Conservation (phyloP, 352 stramenopile genomes). For the Pythium vanterpoolii region DNA sequence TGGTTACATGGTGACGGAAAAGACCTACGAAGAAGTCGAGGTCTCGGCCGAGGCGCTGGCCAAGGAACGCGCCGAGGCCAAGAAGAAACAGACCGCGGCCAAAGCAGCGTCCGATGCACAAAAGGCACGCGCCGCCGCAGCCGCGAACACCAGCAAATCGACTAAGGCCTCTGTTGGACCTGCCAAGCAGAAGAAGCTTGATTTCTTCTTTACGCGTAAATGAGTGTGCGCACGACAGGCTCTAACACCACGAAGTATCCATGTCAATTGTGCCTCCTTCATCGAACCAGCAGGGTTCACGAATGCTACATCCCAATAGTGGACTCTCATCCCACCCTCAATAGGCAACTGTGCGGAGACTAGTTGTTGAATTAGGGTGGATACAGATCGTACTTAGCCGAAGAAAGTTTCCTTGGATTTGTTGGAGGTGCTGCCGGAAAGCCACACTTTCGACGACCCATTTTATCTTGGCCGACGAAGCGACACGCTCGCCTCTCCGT, state of each 20-base stretch:
- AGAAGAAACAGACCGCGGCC: constrained; percentile 47
- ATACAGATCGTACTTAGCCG: constrained; percentile 21
- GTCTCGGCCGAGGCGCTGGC: constrained; percentile 54
- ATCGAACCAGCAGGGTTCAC: no score
- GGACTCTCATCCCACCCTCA: neutral
- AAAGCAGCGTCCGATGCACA: constrained; percentile 40
- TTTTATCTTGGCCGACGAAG: constrained; percentile 10
- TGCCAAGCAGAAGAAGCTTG: constrained; percentile 65
- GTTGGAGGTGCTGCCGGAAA: no score
- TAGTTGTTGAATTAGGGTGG: constrained; percentile 12
- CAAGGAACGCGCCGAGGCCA: constrained; percentile 39
- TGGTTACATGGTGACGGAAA: constrained; percentile 86
- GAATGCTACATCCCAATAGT: constrained; percentile 18
- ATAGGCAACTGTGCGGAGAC: neutral
- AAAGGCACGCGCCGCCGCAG: constrained; percentile 25
- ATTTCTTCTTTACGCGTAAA: constrained; percentile 58
- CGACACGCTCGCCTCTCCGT: constrained; percentile 5
- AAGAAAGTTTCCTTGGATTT: constrained; percentile 30
- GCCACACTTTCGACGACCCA: no score
- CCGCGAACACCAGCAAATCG: constrained; percentile 4
- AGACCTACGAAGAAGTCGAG: constrained; percentile 66
- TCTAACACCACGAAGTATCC: no score
- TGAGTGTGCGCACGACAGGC: no score
- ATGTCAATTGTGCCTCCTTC: no score
- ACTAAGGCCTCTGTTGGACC: constrained; percentile 43